Evolutionary conservation across 108 stramenopile genomes (phyloP).

Genomic region (Conticribra guillardii): DNA sequence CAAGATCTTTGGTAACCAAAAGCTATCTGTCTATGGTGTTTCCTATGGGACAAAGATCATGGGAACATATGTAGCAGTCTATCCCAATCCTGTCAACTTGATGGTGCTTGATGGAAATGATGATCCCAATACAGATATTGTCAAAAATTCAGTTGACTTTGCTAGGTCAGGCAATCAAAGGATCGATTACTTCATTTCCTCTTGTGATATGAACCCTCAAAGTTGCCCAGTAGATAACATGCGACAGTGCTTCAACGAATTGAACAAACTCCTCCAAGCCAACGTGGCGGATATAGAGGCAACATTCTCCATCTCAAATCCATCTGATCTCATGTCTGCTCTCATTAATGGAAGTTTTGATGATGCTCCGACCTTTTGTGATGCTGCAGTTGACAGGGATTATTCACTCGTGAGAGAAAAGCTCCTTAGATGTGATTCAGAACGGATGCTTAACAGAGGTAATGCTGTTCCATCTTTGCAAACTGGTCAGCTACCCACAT

Average conservation of each 20-base stretch:
- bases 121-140: not conserved
- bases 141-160: not conserved
- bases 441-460: not conserved
- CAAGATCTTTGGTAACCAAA: conserved; percentile 7
- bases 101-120: conserved; percentile 13
- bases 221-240: conserved; percentile 3
- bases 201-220: conserved; percentile 3
- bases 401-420: not conserved
- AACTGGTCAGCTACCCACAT: not conserved
- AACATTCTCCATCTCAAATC: not conserved
- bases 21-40: conserved; percentile 8
- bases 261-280: not conserved
- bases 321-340: not conserved
- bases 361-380: not conserved
- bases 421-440: not conserved
- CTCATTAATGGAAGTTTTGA: not conserved
- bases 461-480: not conserved
- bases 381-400: not conserved
- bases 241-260: not conserved
- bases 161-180: not conserved
- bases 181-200: conserved; percentile 13
- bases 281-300: not conserved
- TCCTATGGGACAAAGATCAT: conserved; percentile 16
- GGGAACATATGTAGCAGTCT: conserved; percentile 10
- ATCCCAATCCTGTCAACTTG: not conserved